A percentile compares a stretch with the other conserved stretches of the same genome.
These are phyloP conservation scores for Albatrellus ellisii DNA, from an alignment of 768 basidiomycete species.

Conservation along the genomic window DNA sequence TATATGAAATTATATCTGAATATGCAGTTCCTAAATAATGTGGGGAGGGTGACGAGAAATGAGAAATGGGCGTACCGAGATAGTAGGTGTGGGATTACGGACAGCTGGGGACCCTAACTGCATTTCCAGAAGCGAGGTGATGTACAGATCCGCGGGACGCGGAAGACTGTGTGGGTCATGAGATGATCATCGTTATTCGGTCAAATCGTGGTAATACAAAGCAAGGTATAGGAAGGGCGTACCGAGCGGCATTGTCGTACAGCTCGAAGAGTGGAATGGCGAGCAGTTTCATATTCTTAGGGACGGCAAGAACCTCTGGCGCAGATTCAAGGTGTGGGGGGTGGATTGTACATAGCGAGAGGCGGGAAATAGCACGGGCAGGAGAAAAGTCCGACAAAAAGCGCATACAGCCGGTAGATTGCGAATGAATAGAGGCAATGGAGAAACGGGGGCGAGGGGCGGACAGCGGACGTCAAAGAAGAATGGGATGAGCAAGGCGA, in stretches of 20 bases:
- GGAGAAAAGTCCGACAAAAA: no score
- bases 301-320: conserved; percentile 93
- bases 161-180: not conserved
- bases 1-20: conserved; percentile 23
- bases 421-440: no score
- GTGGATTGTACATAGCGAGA: no score
- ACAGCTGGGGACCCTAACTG: conserved; percentile 86
- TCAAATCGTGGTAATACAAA: not conserved
- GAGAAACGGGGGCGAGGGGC: no score
- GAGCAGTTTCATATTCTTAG: conserved; percentile 97
- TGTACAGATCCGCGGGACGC: not conserved
- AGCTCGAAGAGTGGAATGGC: conserved; percentile 97
- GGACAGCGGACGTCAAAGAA: not conserved
- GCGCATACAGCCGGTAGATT: no score
- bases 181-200: no score
- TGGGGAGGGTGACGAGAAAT: no score
- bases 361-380: no score
- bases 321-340: not conserved
- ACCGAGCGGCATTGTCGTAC: conserved; percentile 93
- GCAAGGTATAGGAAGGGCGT: no score
- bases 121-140: not conserved
- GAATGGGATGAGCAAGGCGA: no score
- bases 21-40: no score
- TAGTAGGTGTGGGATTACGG: conserved; percentile 84
- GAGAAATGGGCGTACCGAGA: conserved; percentile 44